These are phyloP conservation scores for Hypoxylon rubiginosum DNA, from an alignment of 2,329 filamentous ascomycete species.

Conservation along the genomic window DNA sequence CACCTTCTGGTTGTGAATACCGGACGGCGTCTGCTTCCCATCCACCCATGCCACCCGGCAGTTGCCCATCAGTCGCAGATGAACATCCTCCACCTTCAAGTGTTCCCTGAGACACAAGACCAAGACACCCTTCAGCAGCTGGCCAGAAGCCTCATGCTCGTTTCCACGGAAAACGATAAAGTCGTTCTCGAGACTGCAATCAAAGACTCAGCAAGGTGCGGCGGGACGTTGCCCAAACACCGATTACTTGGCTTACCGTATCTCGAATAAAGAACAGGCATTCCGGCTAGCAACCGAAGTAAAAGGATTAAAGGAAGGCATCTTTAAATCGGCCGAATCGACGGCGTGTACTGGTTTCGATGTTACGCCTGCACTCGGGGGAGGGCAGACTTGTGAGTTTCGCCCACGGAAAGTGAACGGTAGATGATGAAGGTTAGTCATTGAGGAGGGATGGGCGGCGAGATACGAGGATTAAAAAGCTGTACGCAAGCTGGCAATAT, in stretches of 20 bases:
- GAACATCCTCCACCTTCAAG: slow-evolving; percentile 79
- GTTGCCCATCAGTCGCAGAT: slow-evolving; percentile 77
- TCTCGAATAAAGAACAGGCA: slow-evolving; percentile 69
- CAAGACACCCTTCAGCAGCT: slow-evolving; percentile 78
- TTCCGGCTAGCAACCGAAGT: slow-evolving; percentile 64
- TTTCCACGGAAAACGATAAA: slow-evolving; percentile 83
- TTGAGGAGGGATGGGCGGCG: slow-evolving; percentile 21
- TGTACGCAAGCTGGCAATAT: slow-evolving; percentile 8
- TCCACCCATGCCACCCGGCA: slow-evolving; percentile 75
- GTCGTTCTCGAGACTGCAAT: slow-evolving; percentile 77
- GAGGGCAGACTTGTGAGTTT: slow-evolving; percentile 24
- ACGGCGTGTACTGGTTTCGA: slow-evolving; percentile 38
- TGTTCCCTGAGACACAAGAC: slow-evolving; percentile 79
- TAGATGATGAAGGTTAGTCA: slow-evolving; percentile 39
- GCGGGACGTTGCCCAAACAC: slow-evolving; percentile 14
- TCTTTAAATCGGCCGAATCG: slow-evolving; percentile 50
- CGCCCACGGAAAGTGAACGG: slow-evolving; percentile 38
- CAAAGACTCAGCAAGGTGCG: slow-evolving; percentile 37
- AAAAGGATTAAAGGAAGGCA: slow-evolving; percentile 71
- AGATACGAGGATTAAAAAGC: slow-evolving; percentile 35
- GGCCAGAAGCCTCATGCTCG: slow-evolving; percentile 81
- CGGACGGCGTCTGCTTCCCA: slow-evolving; percentile 63
- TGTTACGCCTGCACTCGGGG: slow-evolving; percentile 27
- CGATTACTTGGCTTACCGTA: slow-evolving; percentile 61
- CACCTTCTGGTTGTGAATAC: slow-evolving; percentile 70